phyloP scores from a whole-genome alignment of 352 stramenopile species.

The Aphanomyces astaci region DNA sequence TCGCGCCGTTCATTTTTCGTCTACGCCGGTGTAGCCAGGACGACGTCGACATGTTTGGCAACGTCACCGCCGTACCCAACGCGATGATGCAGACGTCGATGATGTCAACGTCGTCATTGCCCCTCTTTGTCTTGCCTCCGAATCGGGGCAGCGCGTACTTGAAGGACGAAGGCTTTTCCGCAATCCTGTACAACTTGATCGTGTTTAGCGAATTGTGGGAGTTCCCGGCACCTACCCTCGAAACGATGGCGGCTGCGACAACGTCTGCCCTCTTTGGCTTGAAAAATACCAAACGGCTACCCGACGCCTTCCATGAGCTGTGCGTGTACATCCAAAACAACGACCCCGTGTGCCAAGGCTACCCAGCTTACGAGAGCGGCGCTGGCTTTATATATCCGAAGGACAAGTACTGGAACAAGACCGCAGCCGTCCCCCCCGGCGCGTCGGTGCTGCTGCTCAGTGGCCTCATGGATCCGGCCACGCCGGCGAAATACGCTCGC shows the following conservation, averaged over 20 bases:
- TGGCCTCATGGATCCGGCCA: constrained; percentile 31
- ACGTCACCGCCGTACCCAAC: neutral
- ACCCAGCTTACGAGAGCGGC: neutral
- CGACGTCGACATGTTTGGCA: neutral
- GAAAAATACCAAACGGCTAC: neutral
- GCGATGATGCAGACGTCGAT: neutral
- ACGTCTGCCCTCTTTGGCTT: neutral
- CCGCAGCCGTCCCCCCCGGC: constrained; percentile 24
- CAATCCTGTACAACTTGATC: constrained; percentile 65
- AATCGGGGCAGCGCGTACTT: neutral
- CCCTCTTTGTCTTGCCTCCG: neutral
- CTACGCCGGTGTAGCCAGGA: neutral
- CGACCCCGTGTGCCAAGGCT: constrained; percentile 4
- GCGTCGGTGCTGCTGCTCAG: constrained; percentile 33
- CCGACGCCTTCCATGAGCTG: neutral
- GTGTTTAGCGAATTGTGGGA: constrained; percentile 74
- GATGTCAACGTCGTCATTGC: too few species aligned
- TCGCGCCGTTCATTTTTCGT: neutral
- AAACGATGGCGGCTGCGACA: constrained; percentile 23
- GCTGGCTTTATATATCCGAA: constrained; percentile 27
- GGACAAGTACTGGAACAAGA: constrained; percentile 32
- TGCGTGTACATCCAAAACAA: neutral
- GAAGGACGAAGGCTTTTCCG: constrained; percentile 14
- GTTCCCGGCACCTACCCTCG: constrained; percentile 41
- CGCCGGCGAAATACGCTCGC: constrained; percentile 33